Percentiles rank a stretch among this genome's conserved stretches.
Evolutionary conservation across 2,329 filamentous ascomycete genomes (phyloP).

Genomic region (Teratosphaeria gauchensis): DNA sequence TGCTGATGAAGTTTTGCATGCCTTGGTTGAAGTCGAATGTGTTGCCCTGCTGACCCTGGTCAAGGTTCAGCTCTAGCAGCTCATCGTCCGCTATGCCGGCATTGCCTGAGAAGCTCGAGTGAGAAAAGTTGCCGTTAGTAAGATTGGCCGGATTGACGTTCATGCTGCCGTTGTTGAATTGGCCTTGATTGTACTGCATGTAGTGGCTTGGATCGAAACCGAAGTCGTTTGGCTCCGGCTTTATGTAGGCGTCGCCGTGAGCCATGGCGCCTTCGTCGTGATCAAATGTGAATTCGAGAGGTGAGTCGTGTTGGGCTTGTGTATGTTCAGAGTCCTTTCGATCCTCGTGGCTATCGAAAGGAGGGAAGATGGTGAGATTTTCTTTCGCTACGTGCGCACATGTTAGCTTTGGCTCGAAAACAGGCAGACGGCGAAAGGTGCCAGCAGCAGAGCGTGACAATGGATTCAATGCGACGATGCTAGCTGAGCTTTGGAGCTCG

Average conservation of each 20-base stretch:
- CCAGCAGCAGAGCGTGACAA: neutral
- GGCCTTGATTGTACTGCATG: conserved; percentile 20
- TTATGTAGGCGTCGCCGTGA: conserved; percentile 48
- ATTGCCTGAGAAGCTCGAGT: conserved; percentile 63
- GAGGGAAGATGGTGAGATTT: conserved; percentile 24
- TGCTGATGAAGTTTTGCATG: conserved; percentile 40
- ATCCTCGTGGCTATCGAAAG: conserved; percentile 13
- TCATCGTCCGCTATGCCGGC: conserved; percentile 82
- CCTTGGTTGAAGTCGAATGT: conserved; percentile 34
- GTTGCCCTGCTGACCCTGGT: conserved; percentile 22
- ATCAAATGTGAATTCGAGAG: conserved; percentile 25
- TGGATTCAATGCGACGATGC: neutral
- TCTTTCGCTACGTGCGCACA: conserved; percentile 4
- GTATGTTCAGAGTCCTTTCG: conserved; percentile 4
- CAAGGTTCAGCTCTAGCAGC: conserved; percentile 58
- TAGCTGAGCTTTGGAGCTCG: neutral
- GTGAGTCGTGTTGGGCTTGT: conserved; percentile 25
- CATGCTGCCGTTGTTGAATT: conserved; percentile 39
- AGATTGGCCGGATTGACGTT: conserved; percentile 77
- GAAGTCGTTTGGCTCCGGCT: conserved; percentile 56
- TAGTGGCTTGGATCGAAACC: conserved; percentile 40
- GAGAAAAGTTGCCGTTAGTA: conserved; percentile 53
- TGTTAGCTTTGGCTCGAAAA: conserved; percentile 3
- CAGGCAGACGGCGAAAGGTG: neutral
- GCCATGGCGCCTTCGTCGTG: conserved; percentile 36